Conservation (phyloP, 1,284 basidiomycete genomes). For the Cutaneotrichosporon cyanovorans region DNA sequence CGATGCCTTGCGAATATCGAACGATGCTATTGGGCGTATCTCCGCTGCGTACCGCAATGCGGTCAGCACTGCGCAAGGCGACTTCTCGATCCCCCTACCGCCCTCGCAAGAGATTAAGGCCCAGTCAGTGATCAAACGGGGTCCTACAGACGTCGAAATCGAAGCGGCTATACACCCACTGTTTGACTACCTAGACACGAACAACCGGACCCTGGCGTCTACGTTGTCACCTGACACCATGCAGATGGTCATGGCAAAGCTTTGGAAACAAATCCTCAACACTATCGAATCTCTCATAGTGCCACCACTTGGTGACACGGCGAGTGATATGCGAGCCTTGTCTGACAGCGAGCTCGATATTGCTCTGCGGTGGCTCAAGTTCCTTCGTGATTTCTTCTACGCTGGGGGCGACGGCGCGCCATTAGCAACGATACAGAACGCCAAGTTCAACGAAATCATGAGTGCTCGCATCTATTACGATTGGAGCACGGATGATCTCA, state of each 20-base stretch:
- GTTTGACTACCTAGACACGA: slow-evolving; percentile 95
- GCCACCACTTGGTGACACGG: slow-evolving; percentile 81
- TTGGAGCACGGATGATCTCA: slow-evolving; percentile 83
- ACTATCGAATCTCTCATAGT: slow-evolving; percentile 85
- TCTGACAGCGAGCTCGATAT: slow-evolving; percentile 94
- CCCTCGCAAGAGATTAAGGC: slow-evolving; percentile 48
- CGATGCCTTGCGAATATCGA: slow-evolving; percentile 48
- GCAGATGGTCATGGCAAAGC: slow-evolving; percentile 82
- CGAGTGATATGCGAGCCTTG: slow-evolving; percentile 82
- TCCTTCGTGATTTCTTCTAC: slow-evolving; percentile 90
- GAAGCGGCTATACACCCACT: slow-evolving; percentile 86
- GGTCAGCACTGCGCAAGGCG: slow-evolving; percentile 51
- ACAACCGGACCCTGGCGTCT: slow-evolving; percentile 84
- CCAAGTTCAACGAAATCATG: slow-evolving; percentile 87
- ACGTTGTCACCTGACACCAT: slow-evolving; percentile 76
- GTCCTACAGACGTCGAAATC: slow-evolving; percentile 86
- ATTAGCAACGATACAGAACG: slow-evolving; percentile 81
- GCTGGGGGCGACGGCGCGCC: slow-evolving; percentile 81
- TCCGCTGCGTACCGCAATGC: slow-evolving; percentile 72
- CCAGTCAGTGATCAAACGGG: slow-evolving; percentile 50
- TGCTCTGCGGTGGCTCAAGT: slow-evolving; percentile 97
- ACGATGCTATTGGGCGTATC: slow-evolving; percentile 54
- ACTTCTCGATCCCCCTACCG: slow-evolving; percentile 71
- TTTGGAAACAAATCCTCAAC: slow-evolving; percentile 93
- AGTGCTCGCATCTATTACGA: slow-evolving; percentile 90